phyloP scores from a whole-genome alignment of 2,329 filamentous ascomycete species.

The Colletotrichum zoysiae region DNA sequence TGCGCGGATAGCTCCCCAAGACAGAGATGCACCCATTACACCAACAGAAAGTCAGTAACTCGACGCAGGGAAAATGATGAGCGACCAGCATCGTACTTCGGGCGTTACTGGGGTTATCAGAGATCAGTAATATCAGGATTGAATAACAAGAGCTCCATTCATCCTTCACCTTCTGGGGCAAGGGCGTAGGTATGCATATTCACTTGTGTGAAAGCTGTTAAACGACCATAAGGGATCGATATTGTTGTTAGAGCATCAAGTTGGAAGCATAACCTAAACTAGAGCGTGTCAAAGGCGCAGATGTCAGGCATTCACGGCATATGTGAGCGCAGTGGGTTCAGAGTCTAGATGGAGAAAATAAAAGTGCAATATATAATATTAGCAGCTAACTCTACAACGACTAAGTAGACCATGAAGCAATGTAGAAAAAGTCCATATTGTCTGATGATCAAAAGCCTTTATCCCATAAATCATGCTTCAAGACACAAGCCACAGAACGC shows the following conservation, averaged over 20 bases:
- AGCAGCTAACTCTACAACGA: not conserved
- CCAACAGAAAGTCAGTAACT: not conserved
- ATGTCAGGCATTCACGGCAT: not conserved
- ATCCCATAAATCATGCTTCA: too few species aligned
- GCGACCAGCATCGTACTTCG: conserved; percentile 9
- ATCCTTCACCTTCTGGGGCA: not conserved
- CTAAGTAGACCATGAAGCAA: too few species aligned
- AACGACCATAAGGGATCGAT: not conserved
- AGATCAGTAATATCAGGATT: conserved; percentile 14
- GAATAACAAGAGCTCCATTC: not conserved
- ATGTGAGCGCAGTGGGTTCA: not conserved
- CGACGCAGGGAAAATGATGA: conserved; percentile 12
- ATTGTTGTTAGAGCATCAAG: not conserved
- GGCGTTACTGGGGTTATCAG: conserved; percentile 24
- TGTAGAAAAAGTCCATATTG: not conserved
- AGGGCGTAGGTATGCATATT: not conserved
- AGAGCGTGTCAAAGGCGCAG: not conserved
- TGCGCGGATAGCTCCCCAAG: conserved; percentile 5
- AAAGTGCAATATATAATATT: too few species aligned
- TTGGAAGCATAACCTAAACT: too few species aligned
- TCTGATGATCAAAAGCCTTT: not conserved
- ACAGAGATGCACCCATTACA: conserved; percentile 31
- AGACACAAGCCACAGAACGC: too few species aligned
- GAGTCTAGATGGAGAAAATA: too few species aligned
- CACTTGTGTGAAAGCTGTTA: not conserved